Evolutionary conservation across 345 rosid genomes (phyloP).

Genomic region (Gossypium sturtianum): DNA sequence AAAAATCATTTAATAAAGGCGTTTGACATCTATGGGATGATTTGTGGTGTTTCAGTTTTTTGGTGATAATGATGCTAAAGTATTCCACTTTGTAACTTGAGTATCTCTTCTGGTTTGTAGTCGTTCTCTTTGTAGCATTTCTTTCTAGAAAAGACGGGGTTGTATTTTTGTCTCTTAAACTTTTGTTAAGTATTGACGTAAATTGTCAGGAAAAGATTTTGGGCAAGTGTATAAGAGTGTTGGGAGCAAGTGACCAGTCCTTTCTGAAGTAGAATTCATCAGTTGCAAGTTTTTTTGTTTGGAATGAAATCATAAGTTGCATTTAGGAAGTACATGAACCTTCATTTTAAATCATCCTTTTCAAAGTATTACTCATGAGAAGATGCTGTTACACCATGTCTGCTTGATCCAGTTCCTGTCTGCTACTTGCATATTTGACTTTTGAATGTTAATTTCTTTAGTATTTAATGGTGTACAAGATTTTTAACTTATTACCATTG

Average conservation of each 20-base stretch:
- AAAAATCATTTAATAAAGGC: background rate
- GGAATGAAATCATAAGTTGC: background rate
- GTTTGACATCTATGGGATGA: no score
- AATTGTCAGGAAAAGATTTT: background rate
- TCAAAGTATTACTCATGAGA: conserved; percentile 2
- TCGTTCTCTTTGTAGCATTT: background rate
- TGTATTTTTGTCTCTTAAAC: background rate
- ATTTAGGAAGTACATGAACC: background rate
- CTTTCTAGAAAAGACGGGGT: background rate
- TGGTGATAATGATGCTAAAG: background rate
- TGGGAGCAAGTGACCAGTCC: background rate
- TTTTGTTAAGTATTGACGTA: background rate
- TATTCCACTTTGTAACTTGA: background rate
- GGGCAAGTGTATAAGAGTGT: background rate
- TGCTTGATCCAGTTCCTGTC: background rate
- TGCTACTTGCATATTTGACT: background rate
- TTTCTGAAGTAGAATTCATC: background rate
- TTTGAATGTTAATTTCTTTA: background rate
- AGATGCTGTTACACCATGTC: background rate
- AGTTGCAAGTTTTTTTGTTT: background rate
- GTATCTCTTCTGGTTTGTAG: background rate
- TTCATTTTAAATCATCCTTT: background rate
- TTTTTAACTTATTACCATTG: background rate
- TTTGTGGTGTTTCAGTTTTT: background rate
- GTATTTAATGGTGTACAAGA: background rate